Base-by-base conservation (phyloP, 2,329 filamentous ascomycete species). In the Beauveria medogensis region DNA sequence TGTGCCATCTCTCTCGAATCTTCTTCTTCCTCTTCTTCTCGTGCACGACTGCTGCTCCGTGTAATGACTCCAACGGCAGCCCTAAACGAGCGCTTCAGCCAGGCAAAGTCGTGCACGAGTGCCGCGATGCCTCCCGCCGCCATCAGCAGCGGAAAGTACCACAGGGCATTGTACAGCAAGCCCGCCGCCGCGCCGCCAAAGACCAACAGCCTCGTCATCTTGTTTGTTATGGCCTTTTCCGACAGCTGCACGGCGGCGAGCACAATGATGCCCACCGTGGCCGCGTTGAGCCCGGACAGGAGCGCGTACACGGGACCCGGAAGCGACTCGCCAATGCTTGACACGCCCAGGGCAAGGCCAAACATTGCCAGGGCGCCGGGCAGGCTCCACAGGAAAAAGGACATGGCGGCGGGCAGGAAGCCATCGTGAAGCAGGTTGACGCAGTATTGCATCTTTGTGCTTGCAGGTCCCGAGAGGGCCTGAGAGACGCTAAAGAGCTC, bases 361-460 rank as follows among this genome's bases (percentile, higher is more conserved):
- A 82, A 90, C 86, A 90, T 90, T 26, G 82, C 88, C 4, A 90
- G 66, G 0, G 86, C 88, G 1, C 87, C 88, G 0, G 89, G 89
- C 0, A 91, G 73, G 70, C 80, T 83, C 87, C 88, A 91, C 1
- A 88, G 68, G 0, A 87, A 63, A 64, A 91, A 88, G 0, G 76
- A 79, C 1, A 87, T 64, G 1, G 88, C 7, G 0, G 85, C 87
- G 0, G 80, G 74, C 2, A 82, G 59, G 5, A 87, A 74, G 0
- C 87, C 87, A 12, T 80, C 80, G 63, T 84, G 85, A 10, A 90
- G 80, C 20, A 88, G 71, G 43, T 85, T 83, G 46, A 91, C 83
- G 62, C 82, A 88, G 63, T 88, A 90, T 0, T 83, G 69, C 82
- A 91, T 87, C 68, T 91, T 91, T 2, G 88, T 90, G 64, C 83